These are phyloP conservation scores for Verbena officinalis DNA, from an alignment of 257 asterid species.

Conservation along the genomic window DNA sequence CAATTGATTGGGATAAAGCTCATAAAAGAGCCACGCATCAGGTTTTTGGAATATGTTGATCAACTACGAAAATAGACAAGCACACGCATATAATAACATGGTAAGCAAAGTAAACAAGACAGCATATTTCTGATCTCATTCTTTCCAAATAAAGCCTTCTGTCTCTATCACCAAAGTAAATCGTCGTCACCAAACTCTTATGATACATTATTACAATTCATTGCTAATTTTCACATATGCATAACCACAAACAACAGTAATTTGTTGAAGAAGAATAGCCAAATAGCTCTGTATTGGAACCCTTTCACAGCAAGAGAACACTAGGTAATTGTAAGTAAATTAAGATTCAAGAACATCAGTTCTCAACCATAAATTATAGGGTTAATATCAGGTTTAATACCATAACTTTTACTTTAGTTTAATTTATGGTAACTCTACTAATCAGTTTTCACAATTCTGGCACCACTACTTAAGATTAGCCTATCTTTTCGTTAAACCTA, in stretches of 20 bases:
- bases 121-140: not conserved
- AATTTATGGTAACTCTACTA: too few species aligned
- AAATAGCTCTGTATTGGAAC: not conserved
- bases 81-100: not conserved
- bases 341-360: not conserved
- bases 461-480: too few species aligned
- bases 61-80: slow-evolving; percentile 9
- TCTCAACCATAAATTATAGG: not conserved
- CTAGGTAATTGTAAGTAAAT: not conserved
- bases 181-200: not conserved
- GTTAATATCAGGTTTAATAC: too few species aligned
- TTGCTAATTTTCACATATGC: not conserved
- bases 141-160: not conserved
- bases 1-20: too few species aligned
- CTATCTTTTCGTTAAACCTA: not conserved
- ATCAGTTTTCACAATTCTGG: not conserved
- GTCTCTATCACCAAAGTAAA: not conserved
- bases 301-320: slow-evolving; percentile 1
- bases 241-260: not conserved
- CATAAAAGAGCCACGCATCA: too few species aligned
- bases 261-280: not conserved
- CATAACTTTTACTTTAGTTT: too few species aligned
- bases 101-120: not conserved
- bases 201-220: not conserved
- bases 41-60: not conserved